phyloP scores from a whole-genome alignment of 306 rosid genomes.

The Malus sylvestris region DNA sequence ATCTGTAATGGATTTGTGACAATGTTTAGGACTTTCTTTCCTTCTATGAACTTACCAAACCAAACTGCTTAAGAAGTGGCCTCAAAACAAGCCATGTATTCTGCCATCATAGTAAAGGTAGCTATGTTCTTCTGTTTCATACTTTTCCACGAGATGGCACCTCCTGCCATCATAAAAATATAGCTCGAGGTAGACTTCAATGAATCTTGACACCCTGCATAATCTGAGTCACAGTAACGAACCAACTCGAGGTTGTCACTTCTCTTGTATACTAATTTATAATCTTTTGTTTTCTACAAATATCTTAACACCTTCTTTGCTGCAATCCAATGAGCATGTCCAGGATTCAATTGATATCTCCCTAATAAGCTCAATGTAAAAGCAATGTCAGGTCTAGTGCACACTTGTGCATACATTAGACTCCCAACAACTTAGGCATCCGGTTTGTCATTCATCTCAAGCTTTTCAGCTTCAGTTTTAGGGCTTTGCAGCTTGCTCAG shows the following conservation, averaged over 20 bases:
- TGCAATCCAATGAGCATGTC: neutral
- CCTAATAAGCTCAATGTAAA: neutral
- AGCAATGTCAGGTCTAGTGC: neutral
- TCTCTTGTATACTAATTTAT: too few species aligned
- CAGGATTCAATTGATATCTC: neutral
- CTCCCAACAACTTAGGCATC: neutral
- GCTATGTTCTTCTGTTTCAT: neutral
- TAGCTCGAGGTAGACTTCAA: too few species aligned
- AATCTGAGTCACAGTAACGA: too few species aligned
- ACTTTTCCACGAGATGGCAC: neutral
- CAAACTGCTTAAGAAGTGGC: neutral
- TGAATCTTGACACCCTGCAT: too few species aligned
- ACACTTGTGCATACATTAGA: neutral
- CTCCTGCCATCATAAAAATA: neutral
- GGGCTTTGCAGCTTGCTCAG: neutral
- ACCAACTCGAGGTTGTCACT: too few species aligned
- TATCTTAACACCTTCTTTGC: neutral
- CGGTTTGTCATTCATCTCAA: neutral
- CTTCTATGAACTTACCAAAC: neutral
- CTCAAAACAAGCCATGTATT: neutral
- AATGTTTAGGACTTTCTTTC: neutral
- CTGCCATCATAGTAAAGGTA: neutral
- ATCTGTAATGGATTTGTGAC: neutral
- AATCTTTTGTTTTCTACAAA: neutral
- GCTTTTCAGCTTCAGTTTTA: neutral